Conservation (phyloP, 306 rosid species). For the Urtica urens region DNA sequence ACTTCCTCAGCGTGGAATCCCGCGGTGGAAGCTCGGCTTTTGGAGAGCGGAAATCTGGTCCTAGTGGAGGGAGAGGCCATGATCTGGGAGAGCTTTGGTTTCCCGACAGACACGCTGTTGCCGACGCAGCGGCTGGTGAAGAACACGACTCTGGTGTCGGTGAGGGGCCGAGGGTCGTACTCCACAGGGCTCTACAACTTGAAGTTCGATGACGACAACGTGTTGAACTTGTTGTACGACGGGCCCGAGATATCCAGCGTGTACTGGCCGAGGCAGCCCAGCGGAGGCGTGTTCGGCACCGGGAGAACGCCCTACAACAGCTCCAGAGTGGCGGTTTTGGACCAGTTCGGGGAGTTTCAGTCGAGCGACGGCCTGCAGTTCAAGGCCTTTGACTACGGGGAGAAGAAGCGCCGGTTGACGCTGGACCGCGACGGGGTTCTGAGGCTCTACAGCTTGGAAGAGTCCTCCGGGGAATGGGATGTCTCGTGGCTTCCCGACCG, state of each 20-base stretch:
- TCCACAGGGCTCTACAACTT: slow-evolving; percentile 11
- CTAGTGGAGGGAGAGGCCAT: not conserved
- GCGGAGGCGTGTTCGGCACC: not conserved
- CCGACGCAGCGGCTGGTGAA: slow-evolving; percentile 16
- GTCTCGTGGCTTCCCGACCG: slow-evolving; percentile 12
- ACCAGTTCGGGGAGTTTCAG: slow-evolving; percentile 4
- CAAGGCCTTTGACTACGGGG: slow-evolving; percentile 14
- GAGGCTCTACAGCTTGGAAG: slow-evolving; percentile 17
- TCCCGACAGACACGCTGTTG: slow-evolving; percentile 17
- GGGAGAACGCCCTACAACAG: slow-evolving; percentile 23
- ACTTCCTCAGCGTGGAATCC: slow-evolving; percentile 1
- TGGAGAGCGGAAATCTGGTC: slow-evolving; percentile 19
- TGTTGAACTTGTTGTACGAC: slow-evolving; percentile 9
- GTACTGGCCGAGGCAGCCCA: slow-evolving; percentile 8
- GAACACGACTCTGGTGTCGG: slow-evolving; percentile 17
- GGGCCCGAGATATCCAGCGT: slow-evolving; percentile 22
- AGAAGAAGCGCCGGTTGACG: slow-evolving; percentile 12
- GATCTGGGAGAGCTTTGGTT: slow-evolving; percentile 20
- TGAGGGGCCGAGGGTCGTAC: slow-evolving; percentile 17
- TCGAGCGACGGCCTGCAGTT: slow-evolving; percentile 10
- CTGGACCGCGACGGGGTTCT: slow-evolving; percentile 22
- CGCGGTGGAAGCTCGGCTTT: slow-evolving; percentile 6
- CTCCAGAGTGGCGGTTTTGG: slow-evolving; percentile 13
- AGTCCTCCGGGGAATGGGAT: slow-evolving; percentile 7
- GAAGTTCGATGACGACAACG: slow-evolving; percentile 18